These are phyloP conservation scores for Pseudomassariella vexata DNA, from an alignment of 2,329 filamentous ascomycete species.

Conservation along the genomic window DNA sequence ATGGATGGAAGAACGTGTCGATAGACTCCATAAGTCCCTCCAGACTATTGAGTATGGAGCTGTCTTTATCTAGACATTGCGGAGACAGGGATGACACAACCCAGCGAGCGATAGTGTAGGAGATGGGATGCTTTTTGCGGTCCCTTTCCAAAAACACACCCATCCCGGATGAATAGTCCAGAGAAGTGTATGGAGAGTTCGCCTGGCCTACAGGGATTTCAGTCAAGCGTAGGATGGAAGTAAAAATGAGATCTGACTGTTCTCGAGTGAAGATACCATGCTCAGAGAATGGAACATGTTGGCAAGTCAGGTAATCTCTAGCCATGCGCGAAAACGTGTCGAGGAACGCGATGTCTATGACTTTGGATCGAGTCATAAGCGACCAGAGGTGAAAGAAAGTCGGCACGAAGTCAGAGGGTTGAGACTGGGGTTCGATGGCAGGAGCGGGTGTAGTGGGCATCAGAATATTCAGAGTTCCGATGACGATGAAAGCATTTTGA, in stretches of 20 bases:
- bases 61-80: conserved; percentile 66
- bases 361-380: conserved; percentile 81
- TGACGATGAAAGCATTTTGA: conserved; percentile 88
- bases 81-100: conserved; percentile 92
- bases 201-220: conserved; percentile 97
- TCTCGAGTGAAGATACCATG: conserved; percentile 89
- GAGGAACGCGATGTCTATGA: conserved; percentile 79
- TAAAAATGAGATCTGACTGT: conserved; percentile 90
- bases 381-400: conserved; percentile 98
- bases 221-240: conserved; percentile 78
- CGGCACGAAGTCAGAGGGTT: conserved; percentile 82
- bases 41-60: conserved; percentile 76
- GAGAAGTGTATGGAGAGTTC: conserved; percentile 81
- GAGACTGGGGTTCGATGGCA: conserved; percentile 64
- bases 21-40: conserved; percentile 91
- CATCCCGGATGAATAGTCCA: conserved; percentile 79
- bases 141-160: conserved; percentile 88
- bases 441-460: conserved; percentile 79
- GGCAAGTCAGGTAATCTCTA: conserved; percentile 71
- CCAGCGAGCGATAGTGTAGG: conserved; percentile 89
- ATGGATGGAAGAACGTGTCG: conserved; percentile 98
- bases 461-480: conserved; percentile 78
- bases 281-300: conserved; percentile 73
- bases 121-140: conserved; percentile 83
- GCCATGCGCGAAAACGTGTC: conserved; percentile 86